Evolutionary conservation across 176 grass and related monocot species (phyloP), one percentile per base, ranked within the genome.

Genomic region (Carex myosuroides): DNA sequence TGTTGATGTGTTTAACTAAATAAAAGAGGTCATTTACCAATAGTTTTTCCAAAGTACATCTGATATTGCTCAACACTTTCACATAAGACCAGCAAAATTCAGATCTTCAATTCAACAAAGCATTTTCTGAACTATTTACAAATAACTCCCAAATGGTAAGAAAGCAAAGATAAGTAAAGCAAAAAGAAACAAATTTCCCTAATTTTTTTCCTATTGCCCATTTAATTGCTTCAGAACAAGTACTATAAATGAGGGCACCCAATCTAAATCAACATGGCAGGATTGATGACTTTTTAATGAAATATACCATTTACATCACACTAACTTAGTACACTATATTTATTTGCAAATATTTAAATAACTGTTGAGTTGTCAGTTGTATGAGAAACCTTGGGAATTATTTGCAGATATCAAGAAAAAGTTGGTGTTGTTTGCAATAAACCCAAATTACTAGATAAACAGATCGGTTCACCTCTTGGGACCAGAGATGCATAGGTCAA

Each of bases 401-500:
- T 39, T 70, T 18, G 17, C 17, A 44, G 0, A 41, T 22, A 62
- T 54, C 33, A 71, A 71, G 61, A 46, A 46, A 44, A 17, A 62
- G 20, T 65, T 33, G 12, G 14, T 71, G 16, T 46, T 71, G 9
- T 71, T 71, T 44, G 68, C 68, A 44, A 29, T 76, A 20, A 52
- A 76, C 10, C 13, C n/a, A 14, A 75, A 20, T 13, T 17, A 22
- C 20, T 29, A 13, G 8, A 55, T 48, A 55, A 77, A 56, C 5
- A 74, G 56, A 13, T 84, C 4, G 42, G 53, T 83, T 83, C 84
- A 94, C 95, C 95, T 91, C 84, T 98, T 98, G 52, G 95, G 95
- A 33, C 95, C 95, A 44, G 92, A 94, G 58, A 98, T 79, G 64
- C 89, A 93, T 37, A 98, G 90, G 62, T 94, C 82, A 59, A 98